These are phyloP conservation scores for Middelhovenomyces tepae DNA, from an alignment of 805 yeast species.

Conservation along the genomic window DNA sequence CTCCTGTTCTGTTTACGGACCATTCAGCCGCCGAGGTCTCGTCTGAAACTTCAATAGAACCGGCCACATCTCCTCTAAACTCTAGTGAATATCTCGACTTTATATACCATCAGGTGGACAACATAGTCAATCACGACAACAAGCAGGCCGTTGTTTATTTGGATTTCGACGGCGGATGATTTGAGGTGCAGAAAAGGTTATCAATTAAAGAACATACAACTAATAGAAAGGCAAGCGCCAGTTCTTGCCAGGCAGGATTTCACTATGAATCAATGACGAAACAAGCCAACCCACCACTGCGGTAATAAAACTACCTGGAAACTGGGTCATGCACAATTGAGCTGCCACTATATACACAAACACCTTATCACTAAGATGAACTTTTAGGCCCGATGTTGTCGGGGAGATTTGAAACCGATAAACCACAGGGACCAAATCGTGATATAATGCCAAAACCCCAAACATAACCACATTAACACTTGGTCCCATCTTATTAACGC, in stretches of 20 bases:
- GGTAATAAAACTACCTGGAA: conserved; percentile 22
- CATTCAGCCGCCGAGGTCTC: no score
- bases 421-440: conserved; percentile 32
- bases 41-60: no score
- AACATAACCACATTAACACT: conserved; percentile 32
- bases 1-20: no score
- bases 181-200: no score
- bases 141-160: no score
- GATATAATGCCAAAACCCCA: conserved; percentile 30
- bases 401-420: conserved; percentile 30
- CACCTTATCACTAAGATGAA: conserved; percentile 29
- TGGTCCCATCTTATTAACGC: no score
- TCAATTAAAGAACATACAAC: no score
- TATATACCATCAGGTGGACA: no score
- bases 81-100: no score
- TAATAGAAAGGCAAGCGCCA: conserved; percentile 31
- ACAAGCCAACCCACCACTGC: conserved; percentile 31
- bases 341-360: conserved; percentile 27
- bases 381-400: conserved; percentile 9
- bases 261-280: conserved; percentile 29
- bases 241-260: conserved; percentile 31
- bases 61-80: no score
- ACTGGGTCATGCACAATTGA: conserved; percentile 28
- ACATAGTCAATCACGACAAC: no score
- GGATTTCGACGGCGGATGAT: no score